Evolutionary conservation across 441 rosid genomes (phyloP).

Genomic region (Rhodomyrtus psidioides): DNA sequence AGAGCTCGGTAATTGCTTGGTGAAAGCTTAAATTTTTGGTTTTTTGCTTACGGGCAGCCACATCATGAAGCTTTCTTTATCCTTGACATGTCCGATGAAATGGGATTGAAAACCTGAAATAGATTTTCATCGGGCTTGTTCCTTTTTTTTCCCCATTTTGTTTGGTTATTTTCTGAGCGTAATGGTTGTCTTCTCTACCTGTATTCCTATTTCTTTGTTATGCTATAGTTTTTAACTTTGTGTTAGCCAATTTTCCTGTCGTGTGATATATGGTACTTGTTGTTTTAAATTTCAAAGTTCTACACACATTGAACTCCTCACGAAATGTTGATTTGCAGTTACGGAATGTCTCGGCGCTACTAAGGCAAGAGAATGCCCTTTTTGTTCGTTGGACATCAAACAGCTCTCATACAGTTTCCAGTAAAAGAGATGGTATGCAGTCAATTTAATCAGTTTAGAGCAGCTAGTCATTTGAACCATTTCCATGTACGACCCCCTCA

Average conservation of each 20-base stretch:
- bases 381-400: conserved; percentile 52
- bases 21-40: not conserved
- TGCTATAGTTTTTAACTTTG: not conserved
- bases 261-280: not conserved
- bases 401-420: conserved; percentile 21
- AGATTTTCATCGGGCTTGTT: not conserved
- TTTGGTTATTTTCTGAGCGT: not conserved
- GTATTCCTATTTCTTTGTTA: not conserved
- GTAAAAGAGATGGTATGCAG: conserved; percentile 41
- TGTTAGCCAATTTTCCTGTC: not conserved
- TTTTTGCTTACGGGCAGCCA: not conserved
- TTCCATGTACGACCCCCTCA: not conserved
- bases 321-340: conserved; percentile 30
- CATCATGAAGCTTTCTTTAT: not conserved
- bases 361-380: conserved; percentile 40
- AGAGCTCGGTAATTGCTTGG: not conserved
- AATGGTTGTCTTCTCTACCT: not conserved
- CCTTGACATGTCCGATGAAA: not conserved
- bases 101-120: not conserved
- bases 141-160: not conserved
- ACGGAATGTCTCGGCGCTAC: conserved; percentile 35
- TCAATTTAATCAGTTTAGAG: not conserved
- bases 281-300: not conserved
- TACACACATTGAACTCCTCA: not conserved
- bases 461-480: not conserved